Evolutionary conservation across 441 rosid genomes (phyloP).

Genomic region (Euphorbia celastroides): DNA sequence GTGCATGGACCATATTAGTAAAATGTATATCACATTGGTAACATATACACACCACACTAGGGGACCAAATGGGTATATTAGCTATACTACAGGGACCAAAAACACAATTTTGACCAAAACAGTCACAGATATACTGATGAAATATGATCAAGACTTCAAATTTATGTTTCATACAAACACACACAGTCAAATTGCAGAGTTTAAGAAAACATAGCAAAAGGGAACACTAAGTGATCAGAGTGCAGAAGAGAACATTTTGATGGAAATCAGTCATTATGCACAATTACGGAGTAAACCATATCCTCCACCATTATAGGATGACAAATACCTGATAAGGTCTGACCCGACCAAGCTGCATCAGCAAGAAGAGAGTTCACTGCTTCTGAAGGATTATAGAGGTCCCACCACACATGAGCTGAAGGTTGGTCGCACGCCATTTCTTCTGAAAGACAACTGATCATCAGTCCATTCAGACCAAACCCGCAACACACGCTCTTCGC

Average conservation of each 20-base stretch:
- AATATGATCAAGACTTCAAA: not conserved
- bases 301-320: constrained; percentile 31
- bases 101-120: too few relatives aligned
- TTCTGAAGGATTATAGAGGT: constrained; percentile 54
- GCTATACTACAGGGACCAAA: too few relatives aligned
- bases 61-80: too few relatives aligned
- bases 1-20: too few relatives aligned
- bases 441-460: constrained; percentile 46
- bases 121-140: too few relatives aligned
- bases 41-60: too few relatives aligned
- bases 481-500: constrained; percentile 49
- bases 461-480: constrained; percentile 34
- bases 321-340: constrained; percentile 31
- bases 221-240: too few relatives aligned
- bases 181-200: too few relatives aligned
- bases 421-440: constrained; percentile 47
- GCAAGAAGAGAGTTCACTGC: constrained; percentile 46
- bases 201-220: too few relatives aligned
- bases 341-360: constrained; percentile 49
- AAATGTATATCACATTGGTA: too few relatives aligned
- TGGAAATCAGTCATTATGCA: constrained; percentile 7
- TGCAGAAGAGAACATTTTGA: not conserved
- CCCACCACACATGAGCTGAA: constrained; percentile 60
- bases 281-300: constrained; percentile 19
- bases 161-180: not conserved